phyloP scores from a whole-genome alignment of 805 yeast genomes.

The Zygotorulaspora sp. region DNA sequence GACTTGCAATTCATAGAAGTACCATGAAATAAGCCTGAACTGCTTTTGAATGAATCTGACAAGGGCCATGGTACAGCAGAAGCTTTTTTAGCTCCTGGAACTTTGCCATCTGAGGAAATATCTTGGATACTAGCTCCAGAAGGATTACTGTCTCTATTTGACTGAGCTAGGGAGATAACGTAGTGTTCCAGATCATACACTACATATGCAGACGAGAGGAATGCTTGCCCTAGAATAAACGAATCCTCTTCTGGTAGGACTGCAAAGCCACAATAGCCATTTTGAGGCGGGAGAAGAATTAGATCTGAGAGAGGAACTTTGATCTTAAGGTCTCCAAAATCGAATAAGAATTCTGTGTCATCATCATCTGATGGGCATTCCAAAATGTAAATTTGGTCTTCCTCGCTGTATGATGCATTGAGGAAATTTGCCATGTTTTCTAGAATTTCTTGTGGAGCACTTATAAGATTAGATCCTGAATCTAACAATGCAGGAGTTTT shows the following conservation, averaged over 20 bases:
- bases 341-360: slow-evolving; percentile 33
- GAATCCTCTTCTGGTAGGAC: slow-evolving; percentile 33
- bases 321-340: slow-evolving; percentile 57
- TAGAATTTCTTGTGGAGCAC: slow-evolving; percentile 39
- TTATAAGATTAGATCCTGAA: slow-evolving; percentile 53
- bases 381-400: slow-evolving; percentile 39
- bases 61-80: slow-evolving; percentile 21
- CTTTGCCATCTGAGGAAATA: slow-evolving; percentile 35
- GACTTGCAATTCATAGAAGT: neutral
- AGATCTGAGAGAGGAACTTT: slow-evolving; percentile 39
- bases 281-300: slow-evolving; percentile 24
- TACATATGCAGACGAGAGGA: slow-evolving; percentile 51
- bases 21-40: slow-evolving; percentile 8
- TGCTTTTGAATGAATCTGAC: slow-evolving; percentile 15
- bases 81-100: slow-evolving; percentile 52
- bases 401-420: slow-evolving; percentile 36
- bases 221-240: slow-evolving; percentile 53
- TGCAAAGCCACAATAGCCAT: slow-evolving; percentile 43
- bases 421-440: slow-evolving; percentile 31
- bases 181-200: slow-evolving; percentile 52
- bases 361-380: slow-evolving; percentile 37
- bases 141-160: slow-evolving; percentile 26
- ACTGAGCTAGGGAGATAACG: slow-evolving; percentile 48
- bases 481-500: slow-evolving; percentile 45
- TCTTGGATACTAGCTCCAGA: slow-evolving; percentile 39